Conservation (phyloP, 257 asterid species). For the Fraxinus cuspidata region DNA sequence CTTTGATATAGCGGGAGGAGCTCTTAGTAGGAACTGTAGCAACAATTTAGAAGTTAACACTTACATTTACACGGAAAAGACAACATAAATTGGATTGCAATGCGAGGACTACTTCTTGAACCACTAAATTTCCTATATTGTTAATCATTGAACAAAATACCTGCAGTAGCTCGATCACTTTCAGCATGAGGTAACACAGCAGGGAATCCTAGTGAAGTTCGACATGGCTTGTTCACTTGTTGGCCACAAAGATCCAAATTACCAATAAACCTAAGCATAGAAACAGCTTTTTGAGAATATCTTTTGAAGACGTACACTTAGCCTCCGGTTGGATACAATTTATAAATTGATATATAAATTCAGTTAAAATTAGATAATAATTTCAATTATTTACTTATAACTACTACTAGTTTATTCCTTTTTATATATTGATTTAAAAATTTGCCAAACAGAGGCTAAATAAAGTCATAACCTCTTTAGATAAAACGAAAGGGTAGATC, state of each 20-base stretch:
- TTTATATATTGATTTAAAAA: no score
- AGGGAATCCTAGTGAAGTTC: conserved; percentile 95
- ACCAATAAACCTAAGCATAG: conserved; percentile 79
- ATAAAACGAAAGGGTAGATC: background rate
- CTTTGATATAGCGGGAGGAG: conserved; percentile 75
- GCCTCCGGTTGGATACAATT: no score
- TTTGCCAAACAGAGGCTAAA: no score
- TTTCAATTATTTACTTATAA: no score
- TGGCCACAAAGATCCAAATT: conserved; percentile 96
- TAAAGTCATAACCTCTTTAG: background rate
- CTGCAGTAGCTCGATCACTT: conserved; percentile 76
- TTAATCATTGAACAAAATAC: conserved; percentile 34
- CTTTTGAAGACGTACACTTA: background rate
- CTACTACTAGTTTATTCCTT: no score
- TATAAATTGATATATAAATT: no score
- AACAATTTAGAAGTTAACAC: conserved; percentile 13
- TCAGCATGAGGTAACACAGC: conserved; percentile 90
- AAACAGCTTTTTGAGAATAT: conserved; percentile 43
- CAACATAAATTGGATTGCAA: background rate
- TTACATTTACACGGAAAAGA: background rate
- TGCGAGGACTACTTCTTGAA: background rate
- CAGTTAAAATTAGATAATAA: no score
- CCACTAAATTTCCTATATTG: background rate
- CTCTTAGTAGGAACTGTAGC: conserved; percentile 56
- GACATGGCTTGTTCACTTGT: conserved; percentile 87